Evolutionary conservation across 225 moss, liverwort and hornwort species (phyloP), one percentile per base, ranked within the genome.

Genomic region (Physcomitrium patens): DNA sequence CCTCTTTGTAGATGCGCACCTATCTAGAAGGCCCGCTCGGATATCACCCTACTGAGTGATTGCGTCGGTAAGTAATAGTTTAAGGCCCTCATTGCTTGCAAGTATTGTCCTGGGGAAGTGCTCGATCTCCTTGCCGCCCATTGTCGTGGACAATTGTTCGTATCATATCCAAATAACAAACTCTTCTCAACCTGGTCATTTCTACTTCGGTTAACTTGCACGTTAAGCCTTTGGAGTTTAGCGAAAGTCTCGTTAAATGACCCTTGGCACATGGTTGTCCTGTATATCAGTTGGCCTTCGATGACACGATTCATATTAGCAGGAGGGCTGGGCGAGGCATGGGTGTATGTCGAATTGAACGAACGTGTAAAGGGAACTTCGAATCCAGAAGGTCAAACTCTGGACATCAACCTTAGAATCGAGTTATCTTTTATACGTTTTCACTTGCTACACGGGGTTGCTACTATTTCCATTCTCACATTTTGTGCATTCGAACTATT

Each of bases 31-130:
- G 69, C 46, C 69, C 53, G 61, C 65, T 54, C 51, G 49, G 44
- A n/a, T 78, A 78, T 78, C 77, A 82, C 74, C 59, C 31, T 52
- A 37, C 69, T 77, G 69, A 45, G 65, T 69, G 73, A 82, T 74
- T 2, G 63, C 69, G 17, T 65, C 64, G 59, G 8, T 51, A 46
- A 12, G 24, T 20, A 27, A 9, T 13, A 58, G 70, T 64, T 19
- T 16, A 47, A n/a, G 63, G 63, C 3, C 28, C 16, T 0, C 26
- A 23, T 68, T 10, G 19, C 3, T 14, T 57, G 23, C 53, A 18
- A 22, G 53, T 37, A 27, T 2, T 47, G 19, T 53, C 20, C 68
- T 69, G 12, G 28, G 74, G 70, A 63, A 80, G 56, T 55, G 70
- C 70, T 57, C 23, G 50, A 70, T 71, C 58, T 75, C 63, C 57